These are phyloP conservation scores for Grosmannia penicillata DNA, from an alignment of 2,329 filamentous ascomycete genomes.

Conservation along the genomic window DNA sequence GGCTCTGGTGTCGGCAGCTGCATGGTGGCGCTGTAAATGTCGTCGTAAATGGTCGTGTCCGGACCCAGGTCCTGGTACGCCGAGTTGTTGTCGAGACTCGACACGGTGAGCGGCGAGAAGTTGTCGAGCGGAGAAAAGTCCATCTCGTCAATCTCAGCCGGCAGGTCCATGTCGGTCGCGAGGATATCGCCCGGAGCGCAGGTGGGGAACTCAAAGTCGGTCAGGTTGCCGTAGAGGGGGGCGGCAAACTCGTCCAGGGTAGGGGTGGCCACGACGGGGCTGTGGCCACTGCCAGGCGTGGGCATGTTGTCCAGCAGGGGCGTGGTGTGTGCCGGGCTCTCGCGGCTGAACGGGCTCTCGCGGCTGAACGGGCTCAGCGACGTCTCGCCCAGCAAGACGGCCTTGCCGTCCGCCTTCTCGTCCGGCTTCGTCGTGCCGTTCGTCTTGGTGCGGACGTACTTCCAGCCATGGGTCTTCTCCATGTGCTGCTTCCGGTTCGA, in stretches of 20 bases:
- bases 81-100: slow-evolving; percentile 31
- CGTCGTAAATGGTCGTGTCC: slow-evolving; percentile 47
- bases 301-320: slow-evolving; percentile 47
- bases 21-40: slow-evolving; percentile 44
- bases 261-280: slow-evolving; percentile 41
- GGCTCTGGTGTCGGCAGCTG: slow-evolving; percentile 35
- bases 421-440: slow-evolving; percentile 50
- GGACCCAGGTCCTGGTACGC: slow-evolving; percentile 44
- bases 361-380: background rate
- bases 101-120: slow-evolving; percentile 30
- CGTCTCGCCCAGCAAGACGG: background rate
- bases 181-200: slow-evolving; percentile 9
- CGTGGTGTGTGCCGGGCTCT: slow-evolving; percentile 34
- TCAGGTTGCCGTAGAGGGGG: slow-evolving; percentile 28
- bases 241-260: slow-evolving; percentile 28
- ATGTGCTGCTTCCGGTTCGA: slow-evolving; percentile 98
- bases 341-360: slow-evolving; percentile 18
- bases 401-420: background rate
- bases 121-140: slow-evolving; percentile 27
- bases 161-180: slow-evolving; percentile 18
- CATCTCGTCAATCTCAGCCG: slow-evolving; percentile 25
- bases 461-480: slow-evolving; percentile 90
- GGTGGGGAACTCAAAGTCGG: slow-evolving; percentile 31
- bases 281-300: slow-evolving; percentile 45
- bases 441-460: slow-evolving; percentile 84